Evolutionary conservation across 805 yeast genomes (phyloP).

Genomic region (Candida qinlingensis): DNA sequence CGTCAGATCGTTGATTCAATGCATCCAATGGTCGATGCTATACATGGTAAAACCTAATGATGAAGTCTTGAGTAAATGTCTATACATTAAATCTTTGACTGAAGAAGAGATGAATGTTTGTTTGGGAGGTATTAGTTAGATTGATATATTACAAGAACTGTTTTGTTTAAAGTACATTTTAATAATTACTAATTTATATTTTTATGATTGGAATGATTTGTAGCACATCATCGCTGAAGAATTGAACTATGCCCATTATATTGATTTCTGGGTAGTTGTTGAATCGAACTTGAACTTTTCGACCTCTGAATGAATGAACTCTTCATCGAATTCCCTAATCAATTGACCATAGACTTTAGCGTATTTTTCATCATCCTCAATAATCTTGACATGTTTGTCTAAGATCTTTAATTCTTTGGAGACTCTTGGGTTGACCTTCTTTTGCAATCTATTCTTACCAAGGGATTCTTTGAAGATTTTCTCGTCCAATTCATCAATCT

Average conservation of each 20-base stretch:
- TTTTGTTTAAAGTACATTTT: neutral
- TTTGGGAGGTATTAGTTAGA: slow-evolving; percentile 8
- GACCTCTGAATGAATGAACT: slow-evolving; percentile 17
- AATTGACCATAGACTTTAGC: slow-evolving; percentile 11
- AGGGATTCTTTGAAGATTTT: slow-evolving; percentile 17
- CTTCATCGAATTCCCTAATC: slow-evolving; percentile 18
- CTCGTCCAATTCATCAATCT: slow-evolving; percentile 20
- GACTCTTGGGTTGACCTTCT: slow-evolving; percentile 18
- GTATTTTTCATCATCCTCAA: slow-evolving; percentile 16
- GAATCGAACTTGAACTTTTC: slow-evolving; percentile 10
- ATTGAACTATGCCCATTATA: neutral
- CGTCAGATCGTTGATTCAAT: slow-evolving; percentile 69
- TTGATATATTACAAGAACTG: neutral
- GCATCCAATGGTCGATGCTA: slow-evolving; percentile 79
- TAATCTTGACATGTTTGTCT: slow-evolving; percentile 14
- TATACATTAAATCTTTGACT: slow-evolving; percentile 68
- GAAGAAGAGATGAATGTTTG: slow-evolving; percentile 64
- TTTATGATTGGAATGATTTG: too few relatives aligned
- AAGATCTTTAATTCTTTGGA: slow-evolving; percentile 13
- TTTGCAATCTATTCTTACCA: slow-evolving; percentile 20
- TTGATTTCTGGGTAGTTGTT: slow-evolving; percentile 12
- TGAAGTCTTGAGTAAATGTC: slow-evolving; percentile 75
- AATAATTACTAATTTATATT: too few relatives aligned
- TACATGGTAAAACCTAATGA: slow-evolving; percentile 52
- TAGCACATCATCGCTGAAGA: too few relatives aligned